These are phyloP conservation scores for Liquidambar formosana DNA, from an alignment of 164 flowering plant genomes.

Conservation along the genomic window DNA sequence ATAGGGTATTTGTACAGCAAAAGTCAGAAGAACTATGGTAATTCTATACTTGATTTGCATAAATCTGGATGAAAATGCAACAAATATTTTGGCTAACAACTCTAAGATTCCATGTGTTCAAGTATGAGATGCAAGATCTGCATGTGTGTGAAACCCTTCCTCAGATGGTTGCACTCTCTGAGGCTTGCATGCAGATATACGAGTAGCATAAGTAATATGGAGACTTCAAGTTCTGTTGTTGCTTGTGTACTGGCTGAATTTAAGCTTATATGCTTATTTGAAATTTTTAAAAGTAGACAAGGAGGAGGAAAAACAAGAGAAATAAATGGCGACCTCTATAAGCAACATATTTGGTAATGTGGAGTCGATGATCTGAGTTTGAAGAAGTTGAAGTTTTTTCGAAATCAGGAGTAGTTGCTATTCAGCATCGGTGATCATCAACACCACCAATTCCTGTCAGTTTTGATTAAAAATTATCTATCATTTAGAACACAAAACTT, in stretches of 20 bases:
- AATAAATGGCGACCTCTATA: neutral
- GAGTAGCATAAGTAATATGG: too few species aligned
- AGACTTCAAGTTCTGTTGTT: neutral
- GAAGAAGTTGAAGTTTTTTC: too few species aligned
- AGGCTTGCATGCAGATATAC: constrained; percentile 97
- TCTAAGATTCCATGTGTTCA: too few species aligned
- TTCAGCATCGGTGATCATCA: too few species aligned
- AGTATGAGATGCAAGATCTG: constrained; percentile 99
- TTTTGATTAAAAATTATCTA: too few species aligned
- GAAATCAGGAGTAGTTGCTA: too few species aligned
- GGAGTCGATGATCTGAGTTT: too few species aligned
- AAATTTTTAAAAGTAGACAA: neutral
- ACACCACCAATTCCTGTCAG: too few species aligned
- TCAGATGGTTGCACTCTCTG: constrained; percentile 98
- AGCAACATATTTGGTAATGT: too few species aligned
- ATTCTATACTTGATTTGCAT: neutral
- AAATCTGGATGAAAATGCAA: neutral
- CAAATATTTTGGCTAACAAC: neutral
- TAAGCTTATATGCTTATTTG: neutral
- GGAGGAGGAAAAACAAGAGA: neutral
- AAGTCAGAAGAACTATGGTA: constrained; percentile 97
- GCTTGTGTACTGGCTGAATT: neutral
- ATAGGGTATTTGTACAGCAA: constrained; percentile 92
- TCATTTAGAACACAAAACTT: too few species aligned
- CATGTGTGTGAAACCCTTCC: constrained; percentile 97